Evolutionary conservation across 495 filamentous ascomycete species (phyloP).

Genomic region (Penicillium roqueforti): DNA sequence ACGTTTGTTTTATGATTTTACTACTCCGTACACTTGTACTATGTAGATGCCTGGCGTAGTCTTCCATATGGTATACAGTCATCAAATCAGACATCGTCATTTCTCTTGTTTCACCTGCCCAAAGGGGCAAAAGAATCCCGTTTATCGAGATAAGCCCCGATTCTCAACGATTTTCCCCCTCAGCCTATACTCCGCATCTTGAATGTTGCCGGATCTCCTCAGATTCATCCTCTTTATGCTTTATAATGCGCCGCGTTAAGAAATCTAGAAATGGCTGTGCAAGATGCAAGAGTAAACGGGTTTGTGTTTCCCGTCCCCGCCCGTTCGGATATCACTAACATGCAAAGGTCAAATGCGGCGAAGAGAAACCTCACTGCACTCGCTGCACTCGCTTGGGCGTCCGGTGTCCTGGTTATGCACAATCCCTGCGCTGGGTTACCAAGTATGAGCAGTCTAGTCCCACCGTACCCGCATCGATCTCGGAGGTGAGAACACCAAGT

Average conservation of each 20-base stretch:
- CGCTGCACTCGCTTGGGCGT: conserved; percentile 49
- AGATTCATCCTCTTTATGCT: not conserved
- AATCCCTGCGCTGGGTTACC: conserved; percentile 52
- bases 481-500: conserved; percentile 13
- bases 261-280: conserved; percentile 47
- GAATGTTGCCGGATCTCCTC: conserved; percentile 3
- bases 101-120: not conserved
- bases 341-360: conserved; percentile 53
- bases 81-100: not conserved
- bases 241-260: conserved; percentile 44
- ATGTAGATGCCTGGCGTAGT: not conserved
- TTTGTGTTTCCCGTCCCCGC: conserved; percentile 15
- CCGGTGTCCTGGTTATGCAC: conserved; percentile 50
- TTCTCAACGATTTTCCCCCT: conserved; percentile 3
- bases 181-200: conserved; percentile 4
- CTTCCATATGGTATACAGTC: not conserved
- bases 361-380: conserved; percentile 48
- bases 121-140: conserved; percentile 16
- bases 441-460: conserved; percentile 38
- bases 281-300: conserved; percentile 51
- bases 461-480: conserved; percentile 4
- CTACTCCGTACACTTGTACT: not conserved
- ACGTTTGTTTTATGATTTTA: not conserved
- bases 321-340: not conserved
- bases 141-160: conserved; percentile 10